Base-by-base conservation (phyloP, 352 stramenopile genomes). In the Pythium biforme region DNA sequence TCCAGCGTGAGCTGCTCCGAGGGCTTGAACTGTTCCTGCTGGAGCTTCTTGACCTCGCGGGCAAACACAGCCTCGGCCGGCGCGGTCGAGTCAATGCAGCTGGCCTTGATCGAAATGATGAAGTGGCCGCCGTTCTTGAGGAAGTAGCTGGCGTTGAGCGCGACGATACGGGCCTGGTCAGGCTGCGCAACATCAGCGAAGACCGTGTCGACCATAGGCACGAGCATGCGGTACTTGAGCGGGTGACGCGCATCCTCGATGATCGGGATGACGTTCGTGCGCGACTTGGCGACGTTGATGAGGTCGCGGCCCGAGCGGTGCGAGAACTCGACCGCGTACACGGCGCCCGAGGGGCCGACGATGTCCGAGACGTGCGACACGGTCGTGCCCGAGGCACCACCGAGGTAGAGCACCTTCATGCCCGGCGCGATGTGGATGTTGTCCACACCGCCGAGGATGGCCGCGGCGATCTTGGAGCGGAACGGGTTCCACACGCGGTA, bases 401-500 rank as follows among this genome's bases (percentile, higher is more conserved):
- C 97, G 40, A 99, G 89, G 88, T 99, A 99, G 20, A 99, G 85
- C 56, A 99, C 97, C 77, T 99, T 99, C 68, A 88, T 88, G 47
- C 97, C 97, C 45, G 97, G 97, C 50, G 83, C 83, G 71, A 99
- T 99, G 90, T 85, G 98, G 64, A 99, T 99, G 79, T 99, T 98
- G 78, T 98, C 92, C 15, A 99, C 91, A 83, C 97, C 97, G 67
- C 97, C 97, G n/a, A 99, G 83, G 69, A 99, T 98, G 33, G 97
- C 97, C 31, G 97, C 97, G 27, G 97, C 97, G 40, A 99, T 87
- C 91, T 99, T 99, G 52, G 96, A 99, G 66, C 97, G 91, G 90
- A 99, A 99, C 61, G 97, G 97, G 86, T 99, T 99, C 97, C 97
- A 99, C 59, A 99, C 97, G 64, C 97, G 94, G 83, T 99, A 99